Evolutionary conservation across 805 yeast species (phyloP).

Genomic region (Cephaloascus fragrans): DNA sequence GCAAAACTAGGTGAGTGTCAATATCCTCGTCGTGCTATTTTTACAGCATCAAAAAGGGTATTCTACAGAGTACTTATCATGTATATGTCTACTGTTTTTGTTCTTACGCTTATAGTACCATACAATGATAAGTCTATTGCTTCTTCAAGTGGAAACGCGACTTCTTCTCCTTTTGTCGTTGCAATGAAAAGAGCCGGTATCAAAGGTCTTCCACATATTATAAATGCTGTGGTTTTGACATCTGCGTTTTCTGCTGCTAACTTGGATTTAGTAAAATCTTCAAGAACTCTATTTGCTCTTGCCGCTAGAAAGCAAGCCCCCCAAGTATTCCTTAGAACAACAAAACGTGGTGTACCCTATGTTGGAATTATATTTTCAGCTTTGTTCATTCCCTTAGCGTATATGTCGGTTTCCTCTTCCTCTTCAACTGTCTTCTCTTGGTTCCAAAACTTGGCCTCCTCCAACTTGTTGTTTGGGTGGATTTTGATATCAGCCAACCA

Average conservation of each 20-base stretch:
- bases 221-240: conserved; percentile 27
- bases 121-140: conserved; percentile 16
- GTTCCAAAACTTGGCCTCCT: conserved; percentile 22
- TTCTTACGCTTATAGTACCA: conserved; percentile 22
- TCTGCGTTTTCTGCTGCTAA: conserved; percentile 31
- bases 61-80: conserved; percentile 17
- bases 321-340: conserved; percentile 17
- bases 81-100: conserved; percentile 19
- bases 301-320: conserved; percentile 30
- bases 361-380: conserved; percentile 14
- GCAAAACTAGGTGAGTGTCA: too few species aligned
- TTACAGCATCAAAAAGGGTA: conserved; percentile 18
- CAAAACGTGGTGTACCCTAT: conserved; percentile 18
- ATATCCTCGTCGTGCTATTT: conserved; percentile 21
- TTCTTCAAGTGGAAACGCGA: conserved; percentile 16
- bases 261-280: conserved; percentile 14
- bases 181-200: conserved; percentile 24
- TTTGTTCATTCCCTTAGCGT: conserved; percentile 25
- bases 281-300: conserved; percentile 24
- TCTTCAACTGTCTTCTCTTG: conserved; percentile 21
- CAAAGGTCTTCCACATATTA: conserved; percentile 21
- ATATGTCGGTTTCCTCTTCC: conserved; percentile 15
- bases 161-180: conserved; percentile 29
- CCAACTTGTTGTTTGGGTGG: conserved; percentile 20
- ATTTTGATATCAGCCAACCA: conserved; percentile 19